Conservation (phyloP, 371 early-diverging fungal species). For the Actinomucor elegans region DNA sequence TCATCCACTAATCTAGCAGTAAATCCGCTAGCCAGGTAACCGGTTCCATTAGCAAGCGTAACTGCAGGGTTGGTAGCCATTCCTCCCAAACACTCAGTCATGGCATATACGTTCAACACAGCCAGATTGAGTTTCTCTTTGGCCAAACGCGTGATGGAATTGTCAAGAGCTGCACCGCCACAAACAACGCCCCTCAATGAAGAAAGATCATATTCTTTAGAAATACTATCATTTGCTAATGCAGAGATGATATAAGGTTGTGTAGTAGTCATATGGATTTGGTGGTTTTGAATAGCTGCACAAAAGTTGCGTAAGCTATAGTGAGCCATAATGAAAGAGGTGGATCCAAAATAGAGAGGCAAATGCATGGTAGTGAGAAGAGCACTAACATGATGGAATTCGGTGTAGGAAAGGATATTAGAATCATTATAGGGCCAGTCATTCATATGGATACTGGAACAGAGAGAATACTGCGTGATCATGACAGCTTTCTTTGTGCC, state of each 20-base stretch:
- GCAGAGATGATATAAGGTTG: constrained; percentile 78
- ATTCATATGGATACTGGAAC: not conserved
- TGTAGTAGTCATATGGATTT: constrained; percentile 59
- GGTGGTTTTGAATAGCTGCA: constrained; percentile 51
- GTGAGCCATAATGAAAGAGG: constrained; percentile 58
- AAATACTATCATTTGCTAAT: constrained; percentile 62
- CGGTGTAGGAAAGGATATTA: not conserved
- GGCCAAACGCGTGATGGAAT: constrained; percentile 18
- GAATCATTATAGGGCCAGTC: not conserved
- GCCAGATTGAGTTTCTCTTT: constrained; percentile 24
- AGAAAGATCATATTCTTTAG: constrained; percentile 65
- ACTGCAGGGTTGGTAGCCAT: constrained; percentile 8
- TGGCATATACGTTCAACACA: constrained; percentile 34
- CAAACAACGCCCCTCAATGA: constrained; percentile 55
- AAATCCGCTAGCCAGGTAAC: constrained; percentile 52
- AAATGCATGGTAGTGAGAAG: not conserved
- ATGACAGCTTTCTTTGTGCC: constrained; percentile 21
- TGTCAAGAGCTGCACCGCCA: constrained; percentile 64
- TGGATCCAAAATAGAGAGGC: constrained; percentile 29
- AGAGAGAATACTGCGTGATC: not conserved
- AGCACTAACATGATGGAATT: constrained; percentile 11
- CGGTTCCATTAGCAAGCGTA: constrained; percentile 9
- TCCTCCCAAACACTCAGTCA: constrained; percentile 21
- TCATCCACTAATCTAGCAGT: constrained; percentile 72
- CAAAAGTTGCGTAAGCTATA: constrained; percentile 66